These are phyloP conservation scores for Phoma sp. DNA, from an alignment of 2,329 filamentous ascomycete species.

Conservation along the genomic window DNA sequence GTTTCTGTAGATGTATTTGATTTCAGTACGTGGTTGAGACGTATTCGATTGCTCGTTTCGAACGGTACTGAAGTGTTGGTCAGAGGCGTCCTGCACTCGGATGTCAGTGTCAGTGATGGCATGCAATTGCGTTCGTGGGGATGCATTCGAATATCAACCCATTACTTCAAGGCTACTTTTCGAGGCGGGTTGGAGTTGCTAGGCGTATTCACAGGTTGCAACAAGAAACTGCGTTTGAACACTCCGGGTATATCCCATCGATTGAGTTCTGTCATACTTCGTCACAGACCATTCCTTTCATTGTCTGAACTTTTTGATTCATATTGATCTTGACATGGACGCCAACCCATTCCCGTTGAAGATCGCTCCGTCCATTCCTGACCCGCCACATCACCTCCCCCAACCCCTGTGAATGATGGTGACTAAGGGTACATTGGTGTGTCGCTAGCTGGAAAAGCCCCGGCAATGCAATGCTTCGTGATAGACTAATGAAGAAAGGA, in stretches of 20 bases:
- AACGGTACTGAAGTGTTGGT: no score
- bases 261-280: constrained; percentile 21
- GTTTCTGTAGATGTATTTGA: no score
- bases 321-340: constrained; percentile 51
- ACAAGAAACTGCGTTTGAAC: not conserved
- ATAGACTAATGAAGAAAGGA: constrained; percentile 48
- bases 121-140: no score
- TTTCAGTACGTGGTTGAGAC: no score
- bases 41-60: not conserved
- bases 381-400: constrained; percentile 41
- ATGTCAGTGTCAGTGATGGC: no score
- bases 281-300: constrained; percentile 28
- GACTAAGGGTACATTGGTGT: constrained; percentile 50
- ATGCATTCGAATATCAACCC: no score
- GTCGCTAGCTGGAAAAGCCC: constrained; percentile 48
- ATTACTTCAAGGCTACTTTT: no score
- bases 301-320: constrained; percentile 50
- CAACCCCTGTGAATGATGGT: constrained; percentile 41
- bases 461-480: constrained; percentile 52
- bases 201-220: no score
- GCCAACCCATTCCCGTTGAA: constrained; percentile 49
- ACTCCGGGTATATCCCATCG: constrained; percentile 16
- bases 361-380: constrained; percentile 44
- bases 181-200: no score
- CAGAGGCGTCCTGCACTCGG: no score